Base-by-base conservation (phyloP, 352 stramenopile species). In the Pythium rishiriense region DNA sequence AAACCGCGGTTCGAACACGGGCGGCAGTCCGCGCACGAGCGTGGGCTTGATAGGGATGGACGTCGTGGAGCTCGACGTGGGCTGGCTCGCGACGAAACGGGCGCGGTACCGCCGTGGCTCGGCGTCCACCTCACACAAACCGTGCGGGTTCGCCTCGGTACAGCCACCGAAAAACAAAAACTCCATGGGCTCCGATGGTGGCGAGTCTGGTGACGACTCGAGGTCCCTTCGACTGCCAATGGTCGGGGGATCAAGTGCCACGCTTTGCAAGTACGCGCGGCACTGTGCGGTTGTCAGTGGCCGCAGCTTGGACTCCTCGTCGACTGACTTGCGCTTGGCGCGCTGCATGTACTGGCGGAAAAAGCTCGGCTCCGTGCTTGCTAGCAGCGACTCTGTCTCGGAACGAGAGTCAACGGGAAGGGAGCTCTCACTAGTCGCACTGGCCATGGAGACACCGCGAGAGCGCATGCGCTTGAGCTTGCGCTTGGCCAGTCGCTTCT, bases 121-220 rank as follows among this genome's bases (percentile, higher is more conserved):
- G 8, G 74, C 43, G 26, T 83, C 75, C 17, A 81, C 55, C 11
- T 78, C 64, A 19, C 51, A 48, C 25, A 73, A n/a, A 4, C 39
- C 26, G 46, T 69, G 46, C 10, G 39, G 53, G 60, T 66, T 76
- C 52, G 81, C 66, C 7, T 87, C 74, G 1, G 76, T 59, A 28
- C 64, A 73, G 1, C 80, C 75, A 0, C 58, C 59, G 59, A 85
- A 89, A 64, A 89, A 87, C 7, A 89, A 63, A 51, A 89, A 89
- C 52, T 87, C 68, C 52, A 84, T 80, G 0, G 60, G 74, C 15
- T 60, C 53, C 1, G 21, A 33, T 8, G n/a, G 12, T 1, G 49
- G 25, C 21, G 55, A 51, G 3, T 58, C 59, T 4, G 48, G 26
- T 17, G 48, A 11, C 4, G 48, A 42, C 4, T 35, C 21, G 10